A percentile compares a stretch with the other conserved stretches of the same genome.
Evolutionary conservation across 225 moss, liverwort and hornwort species (phyloP).

Genomic region (Marchantia paleacea): DNA sequence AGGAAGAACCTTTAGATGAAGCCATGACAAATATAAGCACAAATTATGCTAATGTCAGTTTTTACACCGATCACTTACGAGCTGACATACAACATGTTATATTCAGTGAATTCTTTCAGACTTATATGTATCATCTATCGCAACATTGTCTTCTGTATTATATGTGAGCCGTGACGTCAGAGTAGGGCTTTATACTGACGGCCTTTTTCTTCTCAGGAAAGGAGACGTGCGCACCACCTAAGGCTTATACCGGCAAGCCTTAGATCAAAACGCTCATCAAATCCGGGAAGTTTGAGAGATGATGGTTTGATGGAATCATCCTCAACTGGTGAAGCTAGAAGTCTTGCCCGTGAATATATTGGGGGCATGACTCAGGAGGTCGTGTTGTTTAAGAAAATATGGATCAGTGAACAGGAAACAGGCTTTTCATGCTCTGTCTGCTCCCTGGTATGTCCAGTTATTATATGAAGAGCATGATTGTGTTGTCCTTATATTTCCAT

Average conservation of each 20-base stretch:
- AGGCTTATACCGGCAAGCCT: slow-evolving; percentile 17
- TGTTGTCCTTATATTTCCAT: not conserved
- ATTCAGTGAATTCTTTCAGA: no score
- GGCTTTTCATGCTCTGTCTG: slow-evolving; percentile 28
- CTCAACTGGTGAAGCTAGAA: not conserved
- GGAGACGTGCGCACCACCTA: slow-evolving; percentile 23
- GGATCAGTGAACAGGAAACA: slow-evolving; percentile 47
- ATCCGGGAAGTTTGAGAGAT: slow-evolving; percentile 13
- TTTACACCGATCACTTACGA: not conserved
- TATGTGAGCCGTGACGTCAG: no score
- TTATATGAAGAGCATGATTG: not conserved
- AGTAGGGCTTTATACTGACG: not conserved
- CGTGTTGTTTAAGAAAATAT: slow-evolving; percentile 48
- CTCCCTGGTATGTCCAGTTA: not conserved
- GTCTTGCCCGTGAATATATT: not conserved
- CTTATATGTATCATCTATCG: no score
- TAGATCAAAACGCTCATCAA: slow-evolving; percentile 20
- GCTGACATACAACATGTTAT: no score
- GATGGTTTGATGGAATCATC: slow-evolving; percentile 13
- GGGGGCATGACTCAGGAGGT: slow-evolving; percentile 41
- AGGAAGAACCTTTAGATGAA: no score
- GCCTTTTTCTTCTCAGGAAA: slow-evolving; percentile 5
- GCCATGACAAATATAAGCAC: no score
- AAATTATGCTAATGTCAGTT: no score
- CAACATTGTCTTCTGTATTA: no score